Conservation (phyloP, 2,329 filamentous ascomycete species). For the Hymenoscyphus occultus region DNA sequence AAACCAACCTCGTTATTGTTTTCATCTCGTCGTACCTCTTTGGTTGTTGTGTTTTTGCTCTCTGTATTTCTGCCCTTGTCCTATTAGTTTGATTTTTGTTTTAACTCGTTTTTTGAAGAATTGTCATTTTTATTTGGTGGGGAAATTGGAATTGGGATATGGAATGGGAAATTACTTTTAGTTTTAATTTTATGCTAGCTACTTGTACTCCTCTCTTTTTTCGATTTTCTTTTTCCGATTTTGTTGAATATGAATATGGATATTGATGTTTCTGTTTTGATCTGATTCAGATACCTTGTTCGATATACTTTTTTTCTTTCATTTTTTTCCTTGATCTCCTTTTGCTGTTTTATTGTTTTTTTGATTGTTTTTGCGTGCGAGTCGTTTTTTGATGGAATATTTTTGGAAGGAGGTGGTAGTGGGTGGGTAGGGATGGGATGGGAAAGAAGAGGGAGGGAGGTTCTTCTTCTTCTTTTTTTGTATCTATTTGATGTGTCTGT, state of each 20-base stretch:
- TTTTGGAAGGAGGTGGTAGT: too few relatives aligned
- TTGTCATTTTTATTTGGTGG: background rate
- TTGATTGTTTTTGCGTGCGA: too few relatives aligned
- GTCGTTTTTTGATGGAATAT: too few relatives aligned
- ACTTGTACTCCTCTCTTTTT: conserved; percentile 26
- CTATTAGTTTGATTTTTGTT: background rate
- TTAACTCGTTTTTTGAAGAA: background rate
- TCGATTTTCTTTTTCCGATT: background rate
- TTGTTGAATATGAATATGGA: too few relatives aligned
- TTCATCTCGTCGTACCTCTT: conserved; percentile 23
- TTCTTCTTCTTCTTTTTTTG: too few relatives aligned
- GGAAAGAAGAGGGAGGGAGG: too few relatives aligned
- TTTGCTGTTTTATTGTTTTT: too few relatives aligned
- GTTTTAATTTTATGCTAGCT: too few relatives aligned
- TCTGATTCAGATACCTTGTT: conserved; percentile 56
- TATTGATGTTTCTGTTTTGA: conserved; percentile 19
- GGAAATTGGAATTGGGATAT: background rate
- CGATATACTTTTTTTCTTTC: conserved; percentile 45
- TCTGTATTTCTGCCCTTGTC: conserved; percentile 9
- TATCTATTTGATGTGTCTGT: too few relatives aligned
- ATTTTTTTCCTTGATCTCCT: conserved; percentile 24
- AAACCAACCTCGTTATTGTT: conserved; percentile 30
- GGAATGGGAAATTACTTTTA: conserved; percentile 30
- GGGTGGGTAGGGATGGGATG: too few relatives aligned
- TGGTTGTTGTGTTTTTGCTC: conserved; percentile 16